Evolutionary conservation across 2,329 filamentous ascomycete genomes (phyloP).

Genomic region (Xylariaceae sp.): DNA sequence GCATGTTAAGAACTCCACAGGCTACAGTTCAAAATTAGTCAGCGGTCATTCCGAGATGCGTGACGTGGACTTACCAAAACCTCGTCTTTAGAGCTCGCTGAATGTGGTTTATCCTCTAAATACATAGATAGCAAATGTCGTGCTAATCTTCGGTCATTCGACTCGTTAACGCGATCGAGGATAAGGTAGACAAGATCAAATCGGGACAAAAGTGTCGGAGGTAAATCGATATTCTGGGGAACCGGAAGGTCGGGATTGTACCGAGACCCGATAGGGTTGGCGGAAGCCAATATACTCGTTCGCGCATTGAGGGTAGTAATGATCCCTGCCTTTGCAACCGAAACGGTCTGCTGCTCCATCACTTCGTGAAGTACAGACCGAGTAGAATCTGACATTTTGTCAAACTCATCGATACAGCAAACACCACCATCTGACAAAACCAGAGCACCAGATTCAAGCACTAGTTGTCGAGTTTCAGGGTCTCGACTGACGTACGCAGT

Average conservation of each 20-base stretch:
- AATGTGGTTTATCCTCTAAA: conserved; percentile 90
- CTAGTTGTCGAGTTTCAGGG: conserved; percentile 79
- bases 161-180: conserved; percentile 90
- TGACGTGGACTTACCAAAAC: conserved; percentile 69
- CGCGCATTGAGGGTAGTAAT: conserved; percentile 95
- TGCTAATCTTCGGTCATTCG: conserved; percentile 83
- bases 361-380: conserved; percentile 85
- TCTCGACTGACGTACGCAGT: conserved; percentile 83
- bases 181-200: conserved; percentile 98
- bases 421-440: conserved; percentile 82
- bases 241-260: conserved; percentile 97
- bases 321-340: conserved; percentile 88
- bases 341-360: conserved; percentile 88
- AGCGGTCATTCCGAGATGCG: not conserved
- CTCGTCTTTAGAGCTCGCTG: conserved; percentile 74
- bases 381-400: conserved; percentile 83
- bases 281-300: conserved; percentile 93
- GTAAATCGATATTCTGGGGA: conserved; percentile 96
- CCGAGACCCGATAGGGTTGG: conserved; percentile 96
- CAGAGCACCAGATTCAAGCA: conserved; percentile 79
- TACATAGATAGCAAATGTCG: conserved; percentile 97
- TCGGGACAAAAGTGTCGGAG: conserved; percentile 90
- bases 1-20: conserved; percentile 91
- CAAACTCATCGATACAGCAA: conserved; percentile 85
- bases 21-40: conserved; percentile 55